Conservation (phyloP, 2,329 filamentous ascomycete species). For the Neofusicoccum cordaticola region DNA sequence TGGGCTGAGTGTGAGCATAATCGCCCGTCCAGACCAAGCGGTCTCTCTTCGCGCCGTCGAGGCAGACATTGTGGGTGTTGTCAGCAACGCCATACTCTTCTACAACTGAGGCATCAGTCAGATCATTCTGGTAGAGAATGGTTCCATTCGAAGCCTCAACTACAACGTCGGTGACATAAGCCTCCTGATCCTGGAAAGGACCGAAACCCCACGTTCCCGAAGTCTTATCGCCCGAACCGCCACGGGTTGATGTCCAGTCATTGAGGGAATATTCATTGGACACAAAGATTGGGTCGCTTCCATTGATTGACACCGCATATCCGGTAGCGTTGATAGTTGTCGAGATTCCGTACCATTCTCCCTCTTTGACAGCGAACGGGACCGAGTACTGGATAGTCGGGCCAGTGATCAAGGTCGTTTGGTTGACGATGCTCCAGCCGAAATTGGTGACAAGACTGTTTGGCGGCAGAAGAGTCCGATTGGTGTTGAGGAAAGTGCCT, state of each 20-base stretch:
- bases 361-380: constrained; percentile 29
- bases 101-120: constrained; percentile 28
- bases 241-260: background rate
- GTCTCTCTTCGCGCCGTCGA: constrained; percentile 45
- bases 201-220: constrained; percentile 43
- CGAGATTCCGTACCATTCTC: constrained; percentile 39
- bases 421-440: constrained; percentile 37
- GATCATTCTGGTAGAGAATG: constrained; percentile 31
- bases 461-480: constrained; percentile 33
- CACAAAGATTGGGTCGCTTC: constrained; percentile 23
- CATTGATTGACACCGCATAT: constrained; percentile 31
- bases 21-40: constrained; percentile 44
- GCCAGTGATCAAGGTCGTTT: constrained; percentile 31
- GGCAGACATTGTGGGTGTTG: constrained; percentile 37
- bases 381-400: constrained; percentile 28
- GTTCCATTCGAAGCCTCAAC: constrained; percentile 31
- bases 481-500: constrained; percentile 33
- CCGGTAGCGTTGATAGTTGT: constrained; percentile 30
- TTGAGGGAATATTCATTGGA: constrained; percentile 1
- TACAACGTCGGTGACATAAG: constrained; percentile 36
- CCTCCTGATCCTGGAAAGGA: constrained; percentile 40
- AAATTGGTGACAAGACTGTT: constrained; percentile 37
- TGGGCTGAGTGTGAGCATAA: constrained; percentile 41
- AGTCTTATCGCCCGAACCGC: constrained; percentile 10
- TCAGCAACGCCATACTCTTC: constrained; percentile 38